phyloP scores from a whole-genome alignment of 805 yeast species.

The Scheffersomyces lignosus region DNA sequence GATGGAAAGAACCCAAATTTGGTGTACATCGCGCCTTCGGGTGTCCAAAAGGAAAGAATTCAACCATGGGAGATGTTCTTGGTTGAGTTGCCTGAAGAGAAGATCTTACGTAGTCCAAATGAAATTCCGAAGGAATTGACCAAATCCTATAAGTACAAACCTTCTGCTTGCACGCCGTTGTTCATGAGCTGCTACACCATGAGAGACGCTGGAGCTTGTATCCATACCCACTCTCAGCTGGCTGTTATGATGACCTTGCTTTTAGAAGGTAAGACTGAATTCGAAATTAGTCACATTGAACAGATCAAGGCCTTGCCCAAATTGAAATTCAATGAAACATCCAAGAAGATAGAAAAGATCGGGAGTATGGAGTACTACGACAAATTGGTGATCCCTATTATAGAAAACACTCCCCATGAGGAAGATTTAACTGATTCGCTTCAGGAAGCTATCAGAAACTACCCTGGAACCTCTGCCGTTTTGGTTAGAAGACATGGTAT shows the following conservation, averaged over 20 bases:
- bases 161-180: slow-evolving; percentile 93
- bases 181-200: slow-evolving; percentile 69
- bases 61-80: slow-evolving; percentile 80
- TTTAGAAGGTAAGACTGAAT: slow-evolving; percentile 60
- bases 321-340: slow-evolving; percentile 25
- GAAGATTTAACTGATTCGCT: slow-evolving; percentile 74
- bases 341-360: slow-evolving; percentile 49
- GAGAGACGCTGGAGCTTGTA: slow-evolving; percentile 85
- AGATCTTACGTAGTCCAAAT: slow-evolving; percentile 60
- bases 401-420: slow-evolving; percentile 87
- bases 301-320: slow-evolving; percentile 91
- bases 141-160: slow-evolving; percentile 55
- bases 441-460: slow-evolving; percentile 59
- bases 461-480: slow-evolving; percentile 83
- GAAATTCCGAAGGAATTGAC: slow-evolving; percentile 38
- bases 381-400: slow-evolving; percentile 80
- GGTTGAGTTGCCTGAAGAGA: slow-evolving; percentile 53
- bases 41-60: slow-evolving; percentile 91
- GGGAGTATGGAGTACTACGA: slow-evolving; percentile 75
- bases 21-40: slow-evolving; percentile 89
- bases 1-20: slow-evolving; percentile 44
- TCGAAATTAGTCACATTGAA: slow-evolving; percentile 77
- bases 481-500: slow-evolving; percentile 92
- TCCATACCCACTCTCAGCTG: slow-evolving; percentile 89
- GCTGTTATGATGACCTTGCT: slow-evolving; percentile 81